Evolutionary conservation across 1,284 basidiomycete species (phyloP).

Genomic region (Inonotus obliquus): DNA sequence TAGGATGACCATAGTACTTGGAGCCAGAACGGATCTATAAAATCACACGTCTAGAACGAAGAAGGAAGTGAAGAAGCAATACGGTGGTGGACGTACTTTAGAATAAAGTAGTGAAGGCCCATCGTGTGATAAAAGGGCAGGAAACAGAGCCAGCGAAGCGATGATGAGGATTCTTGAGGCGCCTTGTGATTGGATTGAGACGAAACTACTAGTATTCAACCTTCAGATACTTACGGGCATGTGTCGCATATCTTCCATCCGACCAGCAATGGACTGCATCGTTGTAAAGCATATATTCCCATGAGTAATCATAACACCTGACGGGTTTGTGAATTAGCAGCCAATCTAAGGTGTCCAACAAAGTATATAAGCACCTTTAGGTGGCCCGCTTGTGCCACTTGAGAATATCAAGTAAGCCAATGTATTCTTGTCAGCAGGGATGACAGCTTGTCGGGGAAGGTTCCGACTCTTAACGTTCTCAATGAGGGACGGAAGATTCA

Average conservation of each 20-base stretch:
- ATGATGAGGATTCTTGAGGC: slow-evolving; percentile 32
- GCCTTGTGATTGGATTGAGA: neutral
- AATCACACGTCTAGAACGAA: neutral
- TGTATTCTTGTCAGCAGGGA: slow-evolving; percentile 48
- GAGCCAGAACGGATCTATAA: slow-evolving; percentile 35
- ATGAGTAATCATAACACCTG: slow-evolving; percentile 74
- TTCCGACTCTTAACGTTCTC: slow-evolving; percentile 33
- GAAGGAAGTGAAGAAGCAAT: neutral
- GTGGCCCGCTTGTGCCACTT: slow-evolving; percentile 71
- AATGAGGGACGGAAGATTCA: slow-evolving; percentile 44
- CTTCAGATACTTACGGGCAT: slow-evolving; percentile 10
- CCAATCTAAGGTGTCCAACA: neutral
- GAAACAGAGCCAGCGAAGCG: slow-evolving; percentile 48
- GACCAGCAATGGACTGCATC: slow-evolving; percentile 35
- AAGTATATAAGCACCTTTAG: slow-evolving; percentile 50
- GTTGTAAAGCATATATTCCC: slow-evolving; percentile 56
- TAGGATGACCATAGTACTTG: slow-evolving; percentile 48
- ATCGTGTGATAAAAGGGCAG: slow-evolving; percentile 68
- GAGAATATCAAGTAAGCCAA: slow-evolving; percentile 72
- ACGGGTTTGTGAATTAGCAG: neutral
- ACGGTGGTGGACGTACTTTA: slow-evolving; percentile 28
- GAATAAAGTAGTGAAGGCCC: slow-evolving; percentile 50
- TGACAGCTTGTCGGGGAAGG: slow-evolving; percentile 38
- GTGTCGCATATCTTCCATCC: slow-evolving; percentile 24
- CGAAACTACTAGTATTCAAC: neutral